Evolutionary conservation across 352 stramenopile genomes (phyloP).

Genomic region (Pythium vanterpoolii): DNA sequence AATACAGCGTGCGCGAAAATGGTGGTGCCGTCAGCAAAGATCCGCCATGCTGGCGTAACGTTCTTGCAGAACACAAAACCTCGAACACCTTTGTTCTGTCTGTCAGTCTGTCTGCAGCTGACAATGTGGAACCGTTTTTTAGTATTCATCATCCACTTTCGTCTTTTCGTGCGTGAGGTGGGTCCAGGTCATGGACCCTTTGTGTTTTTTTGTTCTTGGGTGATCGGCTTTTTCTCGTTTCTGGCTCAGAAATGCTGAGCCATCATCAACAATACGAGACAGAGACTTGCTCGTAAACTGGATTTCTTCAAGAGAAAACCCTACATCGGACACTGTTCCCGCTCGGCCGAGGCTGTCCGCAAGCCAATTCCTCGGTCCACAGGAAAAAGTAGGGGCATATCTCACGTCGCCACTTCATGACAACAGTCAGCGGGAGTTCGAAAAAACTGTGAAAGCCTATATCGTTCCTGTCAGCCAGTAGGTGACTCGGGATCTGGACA

Average conservation of each 20-base stretch:
- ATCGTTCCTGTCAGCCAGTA: neutral
- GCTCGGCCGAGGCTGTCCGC: neutral
- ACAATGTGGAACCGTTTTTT: neutral
- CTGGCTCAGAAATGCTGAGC: neutral
- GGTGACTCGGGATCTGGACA: neutral
- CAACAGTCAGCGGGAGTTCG: neutral
- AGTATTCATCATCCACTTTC: slow-evolving; percentile 1
- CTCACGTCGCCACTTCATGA: slow-evolving; percentile 4
- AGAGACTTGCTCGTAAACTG: slow-evolving; percentile 7
- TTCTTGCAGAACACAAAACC: neutral
- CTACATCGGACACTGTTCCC: neutral
- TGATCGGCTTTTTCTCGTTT: neutral
- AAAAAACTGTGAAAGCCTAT: slow-evolving; percentile 4
- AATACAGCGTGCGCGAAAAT: neutral
- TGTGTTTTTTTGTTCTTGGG: neutral
- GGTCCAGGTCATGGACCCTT: neutral
- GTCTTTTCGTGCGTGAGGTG: neutral
- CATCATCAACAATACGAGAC: neutral
- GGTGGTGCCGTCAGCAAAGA: neutral
- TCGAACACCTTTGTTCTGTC: too few relatives aligned
- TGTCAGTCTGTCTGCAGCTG: slow-evolving; percentile 1
- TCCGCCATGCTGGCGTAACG: neutral
- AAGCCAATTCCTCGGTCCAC: neutral
- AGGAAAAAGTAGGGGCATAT: slow-evolving; percentile 19
- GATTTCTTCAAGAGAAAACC: slow-evolving; percentile 8